phyloP scores from a whole-genome alignment of 2,329 filamentous ascomycete species.

The Ceratocystiopsis sp. region DNA sequence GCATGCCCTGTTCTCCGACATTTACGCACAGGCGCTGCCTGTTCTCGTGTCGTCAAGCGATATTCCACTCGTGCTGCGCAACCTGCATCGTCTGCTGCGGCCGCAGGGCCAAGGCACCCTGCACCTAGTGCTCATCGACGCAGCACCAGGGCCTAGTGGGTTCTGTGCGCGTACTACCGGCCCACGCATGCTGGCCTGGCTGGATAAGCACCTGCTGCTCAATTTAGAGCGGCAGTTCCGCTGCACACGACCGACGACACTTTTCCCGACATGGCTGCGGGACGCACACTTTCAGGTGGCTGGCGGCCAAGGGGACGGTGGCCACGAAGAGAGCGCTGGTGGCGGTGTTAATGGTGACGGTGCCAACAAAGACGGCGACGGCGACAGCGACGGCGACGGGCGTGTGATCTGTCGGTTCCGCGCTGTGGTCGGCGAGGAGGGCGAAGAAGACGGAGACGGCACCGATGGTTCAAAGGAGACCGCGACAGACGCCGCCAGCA shows the following conservation, averaged over 20 bases:
- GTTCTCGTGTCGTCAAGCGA: constrained; percentile 37
- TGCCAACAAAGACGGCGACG: not conserved
- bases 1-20: constrained; percentile 27
- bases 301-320: constrained; percentile 17
- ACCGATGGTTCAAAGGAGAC: too few species aligned
- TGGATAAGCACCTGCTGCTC: constrained; percentile 41
- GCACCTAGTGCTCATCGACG: constrained; percentile 45
- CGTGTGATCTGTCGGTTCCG: too few species aligned
- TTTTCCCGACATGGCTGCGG: constrained; percentile 41
- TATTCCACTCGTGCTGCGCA: constrained; percentile 36
- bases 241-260: constrained; percentile 39
- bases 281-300: constrained; percentile 33
- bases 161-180: constrained; percentile 29
- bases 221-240: constrained; percentile 42
- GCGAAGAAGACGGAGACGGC: not conserved
- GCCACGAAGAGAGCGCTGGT: not conserved
- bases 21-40: constrained; percentile 38
- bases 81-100: constrained; percentile 37
- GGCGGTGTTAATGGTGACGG: too few species aligned
- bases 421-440: not conserved
- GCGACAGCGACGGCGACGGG: not conserved
- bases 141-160: constrained; percentile 25
- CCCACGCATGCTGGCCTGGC: constrained; percentile 39
- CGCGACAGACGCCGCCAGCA: not conserved
- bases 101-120: constrained; percentile 39